Evolutionary conservation across 345 rosid genomes (phyloP), one percentile per base, ranked within the genome.

Genomic region (Trapa incisa): DNA sequence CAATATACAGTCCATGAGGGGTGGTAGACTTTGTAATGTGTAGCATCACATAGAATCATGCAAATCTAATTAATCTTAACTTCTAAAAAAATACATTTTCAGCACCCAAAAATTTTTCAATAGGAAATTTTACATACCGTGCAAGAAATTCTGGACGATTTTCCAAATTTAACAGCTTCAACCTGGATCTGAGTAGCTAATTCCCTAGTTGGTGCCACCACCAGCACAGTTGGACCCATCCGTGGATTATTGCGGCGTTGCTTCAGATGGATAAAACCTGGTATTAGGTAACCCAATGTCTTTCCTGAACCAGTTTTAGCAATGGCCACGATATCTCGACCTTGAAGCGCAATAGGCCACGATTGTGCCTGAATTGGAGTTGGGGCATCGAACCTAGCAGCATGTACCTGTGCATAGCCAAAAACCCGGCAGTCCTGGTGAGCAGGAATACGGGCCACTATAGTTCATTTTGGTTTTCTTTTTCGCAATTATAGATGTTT

Each of bases 361-460:
- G 99, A 91, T 77, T 91, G 97, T 68, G 99, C 99, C 84, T 94
- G 99, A 82, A 94, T 94, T 71, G 99, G 99, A 65, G 99, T 94
- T 48, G 99, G 99, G 53, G 93, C 78, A 79, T 91, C 71, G 75
- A 94, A 94, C 65, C 99, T 97, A 66, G 99, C 99, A 83, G 42
- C 80, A 67, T 79, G 88, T 80, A 87, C 92, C 99, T 94, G 88
- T 58, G 82, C 83, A 91, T 84, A 84, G 74, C 79, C 73, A 83
- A 81, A 84, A 83, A 80, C 70, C 76, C 86, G 80, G 77, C 79
- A 83, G 75, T 76, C 78, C 68, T 76, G 47, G 71, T 87, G 56
- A 85, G 87, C 80, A 78, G 79, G 75, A 65, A 75, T 67, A 73
- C 79, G 74, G 16, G 85, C 76, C 86, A 79, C 84, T 80, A 81